phyloP scores from a whole-genome alignment of 768 basidiomycete genomes.

The Tulasnella sp. region DNA sequence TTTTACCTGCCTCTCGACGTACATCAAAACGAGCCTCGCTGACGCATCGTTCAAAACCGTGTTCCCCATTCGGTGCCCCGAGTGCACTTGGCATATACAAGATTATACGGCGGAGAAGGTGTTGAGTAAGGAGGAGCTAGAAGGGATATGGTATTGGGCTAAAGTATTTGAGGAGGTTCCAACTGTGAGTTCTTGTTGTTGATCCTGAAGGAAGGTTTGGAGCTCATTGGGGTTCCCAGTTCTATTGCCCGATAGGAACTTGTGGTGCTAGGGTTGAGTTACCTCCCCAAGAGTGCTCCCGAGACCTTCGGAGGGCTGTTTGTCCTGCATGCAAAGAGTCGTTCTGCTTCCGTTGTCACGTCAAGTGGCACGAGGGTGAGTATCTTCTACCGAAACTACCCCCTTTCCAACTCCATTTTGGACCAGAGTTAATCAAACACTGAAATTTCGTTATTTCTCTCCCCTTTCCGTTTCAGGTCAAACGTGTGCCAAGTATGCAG shows the following conservation, averaged over 20 bases:
- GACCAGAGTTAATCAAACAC: background rate
- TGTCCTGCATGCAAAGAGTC: conserved; percentile 5
- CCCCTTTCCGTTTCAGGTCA: background rate
- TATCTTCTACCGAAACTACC: background rate
- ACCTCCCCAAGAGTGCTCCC: background rate
- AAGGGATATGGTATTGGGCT: background rate
- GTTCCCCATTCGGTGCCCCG: conserved; percentile 12
- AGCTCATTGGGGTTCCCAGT: background rate
- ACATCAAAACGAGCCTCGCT: conserved; percentile 2
- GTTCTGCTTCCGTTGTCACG: background rate
- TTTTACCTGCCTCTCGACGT: background rate
- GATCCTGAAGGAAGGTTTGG: background rate
- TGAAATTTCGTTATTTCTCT: background rate
- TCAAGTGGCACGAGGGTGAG: background rate
- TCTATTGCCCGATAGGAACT: background rate
- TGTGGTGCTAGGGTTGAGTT: background rate
- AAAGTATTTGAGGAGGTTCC: background rate
- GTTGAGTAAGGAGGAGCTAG: background rate
- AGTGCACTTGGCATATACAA: conserved; percentile 3
- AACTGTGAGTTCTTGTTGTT: background rate
- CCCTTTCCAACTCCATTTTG: background rate
- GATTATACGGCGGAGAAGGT: background rate
- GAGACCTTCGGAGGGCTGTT: background rate
- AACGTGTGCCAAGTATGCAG: background rate
- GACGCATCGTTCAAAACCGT: background rate